Base-by-base conservation (phyloP, 768 basidiomycete genomes). In the Naematelia encephala region DNA sequence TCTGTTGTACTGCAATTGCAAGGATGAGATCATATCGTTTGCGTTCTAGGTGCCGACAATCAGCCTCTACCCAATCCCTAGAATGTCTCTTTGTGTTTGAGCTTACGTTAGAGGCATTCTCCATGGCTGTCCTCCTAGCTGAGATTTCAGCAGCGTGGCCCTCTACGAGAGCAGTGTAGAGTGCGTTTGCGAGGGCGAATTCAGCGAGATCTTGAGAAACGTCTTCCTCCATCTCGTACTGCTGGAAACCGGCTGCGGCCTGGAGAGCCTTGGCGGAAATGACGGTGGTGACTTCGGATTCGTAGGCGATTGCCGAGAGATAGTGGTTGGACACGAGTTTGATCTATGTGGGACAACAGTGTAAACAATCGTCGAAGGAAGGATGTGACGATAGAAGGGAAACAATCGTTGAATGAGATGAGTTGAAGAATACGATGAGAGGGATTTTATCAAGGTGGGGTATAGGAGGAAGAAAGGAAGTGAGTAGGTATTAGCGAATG, bases 161-260 rank as follows among this genome's bases (percentile, higher is more conserved):
- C 79, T 99, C 94, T 23, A 89, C 87, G 46, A 99, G 87, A 51
- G 91, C 86, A 66, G 92, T 87, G 78, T 86, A 98, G 81, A 99
- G 85, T 63, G 91, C 91, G 79, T 98, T 98, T 74, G 96, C 93
- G 56, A 99, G 83, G 2, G 92, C 86, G 79, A 99, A 99, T 77
- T 97, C 91, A 52, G 89, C 85, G 50, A 98, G 82, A 73, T 99
- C 94, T 76, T 87, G 89, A 63, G 91, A 89, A 45, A 87, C 86
- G 69, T 96, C 92, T 71, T 99, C 94, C 78, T 98, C 94, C 83
- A 93, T 90, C 81, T 99, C 96, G 78, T 99, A 99, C 26, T 86
- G 84, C 75, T 86, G 87, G 87, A 97, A 97, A 42, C 88, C 87
- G 69, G 87, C 90, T 68, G 90, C 86, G 74, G 87, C 87, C 76